A percentile compares a stretch with the other conserved stretches of the same genome.
Conservation (phyloP, 179 eudicot genomes). For the Patellifolia procumbens region DNA sequence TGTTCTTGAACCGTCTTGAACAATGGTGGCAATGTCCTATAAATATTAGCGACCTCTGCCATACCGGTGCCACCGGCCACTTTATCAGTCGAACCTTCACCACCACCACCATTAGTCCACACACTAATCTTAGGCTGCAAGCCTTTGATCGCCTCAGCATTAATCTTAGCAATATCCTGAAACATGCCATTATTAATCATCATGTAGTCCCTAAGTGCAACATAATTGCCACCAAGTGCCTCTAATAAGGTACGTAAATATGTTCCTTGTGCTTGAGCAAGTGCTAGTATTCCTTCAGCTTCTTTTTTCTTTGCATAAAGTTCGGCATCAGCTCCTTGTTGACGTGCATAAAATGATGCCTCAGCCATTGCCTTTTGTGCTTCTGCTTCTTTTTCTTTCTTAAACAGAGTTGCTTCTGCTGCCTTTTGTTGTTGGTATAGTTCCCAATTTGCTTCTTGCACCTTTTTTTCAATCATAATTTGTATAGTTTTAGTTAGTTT, state of each 20-base stretch:
- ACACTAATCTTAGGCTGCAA: conserved; percentile 43
- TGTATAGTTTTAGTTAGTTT: background rate
- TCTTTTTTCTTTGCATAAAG: conserved; percentile 42
- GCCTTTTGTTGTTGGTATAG: conserved; percentile 40
- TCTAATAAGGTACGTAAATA: conserved; percentile 36
- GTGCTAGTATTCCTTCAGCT: conserved; percentile 38
- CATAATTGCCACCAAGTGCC: conserved; percentile 37
- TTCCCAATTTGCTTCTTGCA: conserved; percentile 49
- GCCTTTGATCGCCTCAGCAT: conserved; percentile 38
- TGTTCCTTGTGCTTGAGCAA: conserved; percentile 42
- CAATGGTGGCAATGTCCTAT: conserved; percentile 38
- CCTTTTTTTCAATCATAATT: conserved; percentile 18
- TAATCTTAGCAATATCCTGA: conserved; percentile 39
- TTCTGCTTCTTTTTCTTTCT: conserved; percentile 31
- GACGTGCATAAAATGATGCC: conserved; percentile 31
- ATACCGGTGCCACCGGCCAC: conserved; percentile 25
- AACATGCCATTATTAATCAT: conserved; percentile 44
- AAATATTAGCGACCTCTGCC: conserved; percentile 37
- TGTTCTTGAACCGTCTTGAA: conserved; percentile 43
- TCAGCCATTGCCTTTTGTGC: conserved; percentile 37
- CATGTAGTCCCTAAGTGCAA: conserved; percentile 42
- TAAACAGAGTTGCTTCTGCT: conserved; percentile 40
- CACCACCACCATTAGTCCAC: conserved; percentile 34
- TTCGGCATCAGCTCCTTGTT: conserved; percentile 44
- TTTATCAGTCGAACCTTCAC: conserved; percentile 14